Evolutionary conservation across 495 filamentous ascomycete genomes (phyloP), one percentile per base, ranked within the genome.

Genomic region (Penicillium pancosmium): DNA sequence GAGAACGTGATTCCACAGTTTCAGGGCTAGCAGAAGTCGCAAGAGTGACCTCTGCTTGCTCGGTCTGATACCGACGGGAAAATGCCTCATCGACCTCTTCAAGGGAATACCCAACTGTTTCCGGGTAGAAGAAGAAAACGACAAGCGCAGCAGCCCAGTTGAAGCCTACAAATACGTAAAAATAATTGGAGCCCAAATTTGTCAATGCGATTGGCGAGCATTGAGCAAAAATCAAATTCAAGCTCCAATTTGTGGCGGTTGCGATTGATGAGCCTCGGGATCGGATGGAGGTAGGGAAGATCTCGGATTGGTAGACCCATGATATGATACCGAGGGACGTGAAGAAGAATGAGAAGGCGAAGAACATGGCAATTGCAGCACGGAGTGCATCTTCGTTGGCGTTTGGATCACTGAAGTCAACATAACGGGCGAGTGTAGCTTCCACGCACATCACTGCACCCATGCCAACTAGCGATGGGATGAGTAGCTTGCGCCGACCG

Each of bases 301-400:
- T 82, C 62, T 86, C 82, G n/a, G 80, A 73, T 64, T 72, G 78
- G 53, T 84, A 83, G 50, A 83, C 76, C 77, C 81, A 84, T 8
- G 80, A 82, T 60, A 83, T 81, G 31, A 81, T 73, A 2, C 81
- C 82, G 18, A 83, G 65, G 35, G 76, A 69, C 25, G 82, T 84
- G 54, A 77, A 84, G 61, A 80, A 87, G 48, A 85, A 67, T 4
- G 78, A 78, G 44, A 84, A 86, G 33, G 85, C 76, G 40, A 83
- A 78, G 61, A 83, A 82, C 71, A 86, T 82, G 59, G 80, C 79
- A 23, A 84, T 80, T 48, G 82, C 83, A 21, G 80, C 73, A 3
- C 77, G 78, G n/a, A 82, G 71, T 33, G 80, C 76, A 27, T 75
- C 68, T 3, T 63, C 59, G 38, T 73, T 76, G 25, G 73, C 65